Evolutionary conservation across 306 rosid species (phyloP).

Genomic region (Prunus persica): Prunus_persica_NCBIv2 NC_034011.1:1260001-1260500

Average conservation of each 20-base stretch:
- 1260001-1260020: conserved; percentile 10
- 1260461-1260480: not conserved
- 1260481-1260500: not conserved
- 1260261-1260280: conserved; percentile 61
- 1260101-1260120: conserved; percentile 45
- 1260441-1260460: not conserved
- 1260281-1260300: conserved; percentile 60
- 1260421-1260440: not conserved
- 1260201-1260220: conserved; percentile 39
- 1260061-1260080: conserved; percentile 32
- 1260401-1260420: not conserved
- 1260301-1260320: conserved; percentile 41
- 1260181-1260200: conserved; percentile 89
- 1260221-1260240: conserved; percentile 49
- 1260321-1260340: conserved; percentile 61
- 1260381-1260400: conserved; percentile 18
- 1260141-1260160: conserved; percentile 31
- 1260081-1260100: conserved; percentile 57
- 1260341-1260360: conserved; percentile 42
- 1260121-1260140: conserved; percentile 42
- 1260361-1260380: conserved; percentile 41
- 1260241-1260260: conserved; percentile 60
- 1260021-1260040: not conserved
- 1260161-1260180: conserved; percentile 74
- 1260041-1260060: conserved; percentile 7